Conservation (phyloP, 2,329 filamentous ascomycete genomes). For the Epichloe aotearoae region DNA sequence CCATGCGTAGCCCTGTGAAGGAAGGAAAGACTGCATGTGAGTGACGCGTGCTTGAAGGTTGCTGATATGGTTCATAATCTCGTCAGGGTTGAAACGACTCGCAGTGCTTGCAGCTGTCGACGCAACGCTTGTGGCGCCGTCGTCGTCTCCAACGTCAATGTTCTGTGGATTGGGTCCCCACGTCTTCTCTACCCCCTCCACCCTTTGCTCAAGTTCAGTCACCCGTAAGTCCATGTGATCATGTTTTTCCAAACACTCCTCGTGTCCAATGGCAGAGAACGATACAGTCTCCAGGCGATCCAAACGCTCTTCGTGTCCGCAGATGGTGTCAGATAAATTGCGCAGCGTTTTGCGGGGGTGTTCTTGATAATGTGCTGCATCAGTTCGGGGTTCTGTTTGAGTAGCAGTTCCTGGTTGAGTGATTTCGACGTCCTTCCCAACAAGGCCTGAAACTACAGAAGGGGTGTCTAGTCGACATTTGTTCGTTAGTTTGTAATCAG, state of each 20-base stretch:
- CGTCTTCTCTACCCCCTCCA: slow-evolving; percentile 48
- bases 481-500: slow-evolving; percentile 7
- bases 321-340: slow-evolving; percentile 38
- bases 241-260: slow-evolving; percentile 55
- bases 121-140: slow-evolving; percentile 32
- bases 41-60: slow-evolving; percentile 35
- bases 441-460: slow-evolving; percentile 13
- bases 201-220: slow-evolving; percentile 52
- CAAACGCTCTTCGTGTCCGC: slow-evolving; percentile 50
- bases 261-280: slow-evolving; percentile 50
- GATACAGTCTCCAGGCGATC: slow-evolving; percentile 58
- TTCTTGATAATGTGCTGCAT: slow-evolving; percentile 7
- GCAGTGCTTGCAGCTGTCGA: slow-evolving; percentile 33
- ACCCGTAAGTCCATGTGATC: slow-evolving; percentile 55
- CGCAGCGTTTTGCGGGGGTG: slow-evolving; percentile 26
- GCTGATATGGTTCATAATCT: slow-evolving; percentile 38
- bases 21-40: slow-evolving; percentile 46
- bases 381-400: slow-evolving; percentile 15
- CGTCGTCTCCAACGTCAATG: slow-evolving; percentile 22
- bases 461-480: slow-evolving; percentile 11
- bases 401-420: slow-evolving; percentile 11
- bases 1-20: slow-evolving; percentile 54
- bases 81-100: slow-evolving; percentile 25
- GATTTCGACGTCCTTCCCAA: slow-evolving; percentile 5
- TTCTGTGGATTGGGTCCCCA: slow-evolving; percentile 32